Base-by-base conservation (phyloP, 305 asterid genomes). In the Solanum hybrid region DNA sequence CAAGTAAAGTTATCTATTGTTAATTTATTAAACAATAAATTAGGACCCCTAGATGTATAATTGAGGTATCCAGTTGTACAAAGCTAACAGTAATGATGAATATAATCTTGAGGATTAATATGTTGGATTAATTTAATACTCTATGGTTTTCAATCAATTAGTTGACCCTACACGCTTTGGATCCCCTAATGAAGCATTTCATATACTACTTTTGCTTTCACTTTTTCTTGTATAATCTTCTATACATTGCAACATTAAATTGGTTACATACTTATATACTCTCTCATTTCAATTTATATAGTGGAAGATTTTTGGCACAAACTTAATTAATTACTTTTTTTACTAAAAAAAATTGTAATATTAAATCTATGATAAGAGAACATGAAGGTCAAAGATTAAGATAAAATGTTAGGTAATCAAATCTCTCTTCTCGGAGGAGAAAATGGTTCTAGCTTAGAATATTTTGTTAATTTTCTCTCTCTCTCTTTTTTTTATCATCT, bases 61-160 rank as follows among this genome's bases (percentile, higher is more conserved):
- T 71, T 80, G 89, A 77, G 40, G 69, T 80, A 75, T 90, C 90
- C 91, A 92, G 84, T 88, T 90, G 92, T 89, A 72, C 27, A 88
- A 14, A 19, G 79, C 82, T 24, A 56, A 90, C 40, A 45, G 40
- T 31, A 32, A 88, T 87, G 89, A 76, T 89, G 90, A 85, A 88
- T 88, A 36, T 31, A 73, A 85, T 69, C 73, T 84, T 84, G 73
- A 29, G 5, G n/a, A 84, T 84, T 45, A 84, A 45, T 27, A 82
- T 82, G 29, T 17, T 42, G 40, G 69, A 72, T 73, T 66, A 86
- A 69, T 85, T 73, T 66, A 86, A 69, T 85, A 29, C 78, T 36
- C 86, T 29, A 24, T 75, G 87, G 37, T 88, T 86, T 90, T 87
- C 86, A 80, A 29, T 22, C 76, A 75, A 45, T 76, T 8, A 19